A percentile compares a stretch with the other conserved stretches of the same genome.
phyloP scores from a whole-genome alignment of 306 rosid genomes.

The Oxytropis ochrocephala region DNA sequence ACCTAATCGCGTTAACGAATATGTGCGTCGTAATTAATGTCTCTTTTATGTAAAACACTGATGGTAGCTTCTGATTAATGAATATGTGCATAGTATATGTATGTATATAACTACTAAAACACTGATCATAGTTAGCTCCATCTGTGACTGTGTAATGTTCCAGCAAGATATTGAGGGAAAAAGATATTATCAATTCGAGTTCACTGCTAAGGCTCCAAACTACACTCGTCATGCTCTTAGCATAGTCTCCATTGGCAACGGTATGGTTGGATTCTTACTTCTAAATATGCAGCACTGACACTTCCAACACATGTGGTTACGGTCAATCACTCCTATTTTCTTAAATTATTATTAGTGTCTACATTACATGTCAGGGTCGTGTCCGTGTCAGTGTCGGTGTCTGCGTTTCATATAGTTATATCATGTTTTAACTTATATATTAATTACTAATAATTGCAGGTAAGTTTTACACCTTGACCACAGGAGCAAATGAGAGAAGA shows the following conservation, averaged over 20 bases:
- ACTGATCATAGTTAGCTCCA: not conserved
- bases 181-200: conserved; percentile 80
- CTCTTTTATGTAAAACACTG: not conserved
- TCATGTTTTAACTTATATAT: not conserved
- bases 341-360: no score
- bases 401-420: no score
- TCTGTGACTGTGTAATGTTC: conserved; percentile 14
- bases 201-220: conserved; percentile 86
- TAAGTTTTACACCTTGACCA: conserved; percentile 80
- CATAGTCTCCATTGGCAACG: conserved; percentile 71
- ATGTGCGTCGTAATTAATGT: not conserved
- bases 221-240: conserved; percentile 93
- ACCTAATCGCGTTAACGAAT: not conserved
- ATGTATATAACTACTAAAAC: not conserved
- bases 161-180: conserved; percentile 83
- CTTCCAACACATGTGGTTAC: no score
- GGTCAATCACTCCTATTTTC: no score
- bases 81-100: not conserved
- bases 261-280: conserved; percentile 35
- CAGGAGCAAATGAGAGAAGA: conserved; percentile 90
- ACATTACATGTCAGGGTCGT: no score
- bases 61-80: not conserved
- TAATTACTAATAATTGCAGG: conserved; percentile 44
- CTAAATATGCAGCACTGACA: no score
- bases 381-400: no score